Conservation (phyloP, 495 filamentous ascomycete genomes). For the Hypoxylon intermedium region DNA sequence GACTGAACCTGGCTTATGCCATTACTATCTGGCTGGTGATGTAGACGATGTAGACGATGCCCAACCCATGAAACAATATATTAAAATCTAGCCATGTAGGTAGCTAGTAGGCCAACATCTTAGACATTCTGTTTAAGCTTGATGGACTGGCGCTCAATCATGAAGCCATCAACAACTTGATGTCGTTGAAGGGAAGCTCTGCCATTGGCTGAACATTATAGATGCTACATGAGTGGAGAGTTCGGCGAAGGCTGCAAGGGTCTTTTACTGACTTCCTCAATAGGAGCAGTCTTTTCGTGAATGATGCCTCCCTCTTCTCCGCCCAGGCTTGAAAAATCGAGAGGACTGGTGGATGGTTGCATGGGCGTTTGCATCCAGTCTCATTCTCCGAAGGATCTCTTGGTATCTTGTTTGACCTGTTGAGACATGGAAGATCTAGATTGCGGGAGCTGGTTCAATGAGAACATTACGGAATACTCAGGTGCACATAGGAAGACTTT, state of each 20-base stretch:
- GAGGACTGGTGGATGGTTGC: background rate
- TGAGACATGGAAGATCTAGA: conserved; percentile 11
- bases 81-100: too few species aligned
- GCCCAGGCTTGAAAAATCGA: background rate
- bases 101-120: too few species aligned
- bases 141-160: background rate
- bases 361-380: background rate
- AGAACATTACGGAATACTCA: too few species aligned
- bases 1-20: too few species aligned
- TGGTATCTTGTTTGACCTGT: conserved; percentile 8
- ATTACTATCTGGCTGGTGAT: too few species aligned
- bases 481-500: too few species aligned
- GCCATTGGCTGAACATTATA: conserved; percentile 7
- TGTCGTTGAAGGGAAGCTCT: conserved; percentile 1
- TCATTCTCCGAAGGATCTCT: conserved; percentile 16
- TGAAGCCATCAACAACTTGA: conserved; percentile 18
- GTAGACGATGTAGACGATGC: too few species aligned
- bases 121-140: too few species aligned
- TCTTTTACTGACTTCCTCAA: conserved; percentile 19
- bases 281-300: background rate
- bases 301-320: background rate
- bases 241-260: conserved; percentile 11
- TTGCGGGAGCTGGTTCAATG: conserved; percentile 1
- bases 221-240: conserved; percentile 12
- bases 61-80: too few species aligned